Conservation (phyloP, 805 yeast genomes). For the Starmerella asiatica region DNA sequence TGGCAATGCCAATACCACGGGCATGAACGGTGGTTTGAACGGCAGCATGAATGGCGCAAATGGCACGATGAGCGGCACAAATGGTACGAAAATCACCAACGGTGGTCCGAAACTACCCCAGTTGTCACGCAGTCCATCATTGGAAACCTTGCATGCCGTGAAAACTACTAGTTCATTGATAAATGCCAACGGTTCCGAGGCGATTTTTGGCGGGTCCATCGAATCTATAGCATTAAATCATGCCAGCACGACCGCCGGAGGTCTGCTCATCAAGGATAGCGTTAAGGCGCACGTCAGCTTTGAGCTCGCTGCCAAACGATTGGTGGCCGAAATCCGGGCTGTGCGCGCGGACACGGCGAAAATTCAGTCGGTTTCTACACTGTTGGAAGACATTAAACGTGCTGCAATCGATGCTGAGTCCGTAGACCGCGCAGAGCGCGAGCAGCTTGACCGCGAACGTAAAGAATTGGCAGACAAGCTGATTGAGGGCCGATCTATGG, state of each 20-base stretch:
- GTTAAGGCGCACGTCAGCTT: slow-evolving; percentile 23
- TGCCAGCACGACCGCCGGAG: slow-evolving; percentile 26
- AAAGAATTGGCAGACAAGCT: slow-evolving; percentile 23
- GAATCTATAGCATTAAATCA: slow-evolving; percentile 28
- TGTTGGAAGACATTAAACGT: slow-evolving; percentile 23
- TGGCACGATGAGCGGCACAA: not conserved
- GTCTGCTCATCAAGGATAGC: slow-evolving; percentile 26
- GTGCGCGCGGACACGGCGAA: slow-evolving; percentile 27
- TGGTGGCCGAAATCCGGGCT: slow-evolving; percentile 26
- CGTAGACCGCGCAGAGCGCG: slow-evolving; percentile 16
- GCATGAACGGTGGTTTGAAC: not conserved
- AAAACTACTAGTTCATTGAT: not conserved
- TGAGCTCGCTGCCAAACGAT: slow-evolving; percentile 26
- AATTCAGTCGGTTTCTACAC: slow-evolving; percentile 21
- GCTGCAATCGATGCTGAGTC: slow-evolving; percentile 15
- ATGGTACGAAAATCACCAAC: not conserved
- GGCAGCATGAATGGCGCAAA: not conserved
- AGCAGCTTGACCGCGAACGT: slow-evolving; percentile 23
- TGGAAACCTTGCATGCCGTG: slow-evolving; percentile 12
- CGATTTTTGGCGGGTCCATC: slow-evolving; percentile 26
- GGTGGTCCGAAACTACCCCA: not conserved
- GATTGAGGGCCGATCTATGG: slow-evolving; percentile 23
- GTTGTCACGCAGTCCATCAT: slow-evolving; percentile 12
- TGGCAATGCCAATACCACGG: not conserved
- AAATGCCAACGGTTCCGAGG: slow-evolving; percentile 10